Evolutionary conservation across 148 eudicot species (phyloP).

Genomic region (Nyssa sinensis): DNA sequence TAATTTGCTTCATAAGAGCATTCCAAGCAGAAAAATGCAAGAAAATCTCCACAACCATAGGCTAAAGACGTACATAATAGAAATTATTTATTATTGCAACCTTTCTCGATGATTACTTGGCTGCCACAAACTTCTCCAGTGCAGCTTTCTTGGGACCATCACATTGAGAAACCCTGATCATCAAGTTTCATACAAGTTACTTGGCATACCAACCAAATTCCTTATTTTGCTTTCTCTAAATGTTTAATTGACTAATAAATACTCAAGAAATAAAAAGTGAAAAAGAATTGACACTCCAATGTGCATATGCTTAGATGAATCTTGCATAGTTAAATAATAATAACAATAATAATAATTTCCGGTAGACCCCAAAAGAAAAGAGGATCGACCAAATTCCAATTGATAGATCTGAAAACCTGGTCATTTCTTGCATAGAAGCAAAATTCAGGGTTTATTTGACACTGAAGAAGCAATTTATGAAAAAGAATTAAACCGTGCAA

Average conservation of each 20-base stretch:
- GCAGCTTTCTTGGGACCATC: constrained; percentile 37
- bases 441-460: background rate
- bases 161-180: constrained; percentile 76
- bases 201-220: background rate
- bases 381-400: too few relatives aligned
- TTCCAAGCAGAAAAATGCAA: constrained; percentile 15
- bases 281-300: background rate
- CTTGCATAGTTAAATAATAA: background rate
- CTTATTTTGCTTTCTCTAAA: background rate
- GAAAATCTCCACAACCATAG: background rate
- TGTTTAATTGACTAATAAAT: background rate
- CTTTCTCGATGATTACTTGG: constrained; percentile 87
- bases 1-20: background rate
- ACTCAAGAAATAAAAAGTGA: too few relatives aligned
- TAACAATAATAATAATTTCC: too few relatives aligned
- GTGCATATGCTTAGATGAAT: background rate
- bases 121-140: constrained; percentile 82
- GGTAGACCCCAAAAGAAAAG: too few relatives aligned
- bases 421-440: background rate
- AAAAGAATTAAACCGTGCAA: background rate
- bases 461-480: background rate
- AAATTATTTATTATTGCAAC: constrained; percentile 27
- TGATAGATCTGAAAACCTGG: too few relatives aligned
- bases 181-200: background rate
- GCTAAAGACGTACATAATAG: background rate